Evolutionary conservation across 345 rosid genomes (phyloP), one percentile per base, ranked within the genome.

Genomic region (Draba incana): DNA sequence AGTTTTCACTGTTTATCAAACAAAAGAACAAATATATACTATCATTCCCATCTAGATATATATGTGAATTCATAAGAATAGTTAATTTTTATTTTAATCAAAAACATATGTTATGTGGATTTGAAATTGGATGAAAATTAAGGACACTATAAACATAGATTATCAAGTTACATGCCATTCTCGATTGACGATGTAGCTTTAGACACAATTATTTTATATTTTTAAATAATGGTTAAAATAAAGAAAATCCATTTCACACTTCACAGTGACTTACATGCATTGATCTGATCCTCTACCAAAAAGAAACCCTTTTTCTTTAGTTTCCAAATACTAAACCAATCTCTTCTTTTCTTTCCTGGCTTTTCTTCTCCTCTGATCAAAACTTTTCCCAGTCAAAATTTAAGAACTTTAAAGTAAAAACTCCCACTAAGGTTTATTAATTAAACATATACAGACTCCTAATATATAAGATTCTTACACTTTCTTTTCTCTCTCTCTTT

Each of bases 311-410:
- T 69, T 75, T 57, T 42, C 74, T 69, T 64, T 70, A 50, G 38
- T 50, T 70, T 69, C 66, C 58, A 57, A 69, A 57, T 45, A 57
- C 20, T 20, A 44, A 65, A 49, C 59, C 59, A 55, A 68, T 62
- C 69, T 46, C 46, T 53, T 28, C 11, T 35, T 68, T 33, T 48
- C 52, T 57, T 74, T 57, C 61, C 50, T 65, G 47, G 62, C 54
- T 66, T 73, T 60, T 24, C 56, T 68, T 35, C 74, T 53, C 51
- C 33, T 59, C 66, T 48, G 42, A 47, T 68, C 49, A 8, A 49
- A 69, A 64, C 75, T 63, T 69, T 75, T 70, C 48, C 27, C 71
- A 62, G 71, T 75, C 79, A 69, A 69, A 53, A 60, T 46, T 46
- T 56, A 62, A 47, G 23, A 64, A 47, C 71, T 76, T 70, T 70